Evolutionary conservation across 2,329 filamentous ascomycete genomes (phyloP).

Genomic region (Phoma sp.): DNA sequence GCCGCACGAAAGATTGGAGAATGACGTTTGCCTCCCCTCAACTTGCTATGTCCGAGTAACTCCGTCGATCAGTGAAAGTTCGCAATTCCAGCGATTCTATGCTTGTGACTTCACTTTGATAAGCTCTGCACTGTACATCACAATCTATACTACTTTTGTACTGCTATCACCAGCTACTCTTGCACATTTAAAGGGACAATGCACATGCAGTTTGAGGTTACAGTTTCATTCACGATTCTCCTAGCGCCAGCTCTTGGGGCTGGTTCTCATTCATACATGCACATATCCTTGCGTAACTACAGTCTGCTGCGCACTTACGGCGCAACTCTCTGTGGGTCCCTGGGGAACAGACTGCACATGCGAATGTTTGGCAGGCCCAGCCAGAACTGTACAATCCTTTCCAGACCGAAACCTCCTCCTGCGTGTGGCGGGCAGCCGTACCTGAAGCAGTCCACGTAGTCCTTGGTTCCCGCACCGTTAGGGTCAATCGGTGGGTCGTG

Average conservation of each 20-base stretch:
- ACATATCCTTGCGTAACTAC: neutral
- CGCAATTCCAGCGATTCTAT: neutral
- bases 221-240: neutral
- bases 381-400: slow-evolving; percentile 72
- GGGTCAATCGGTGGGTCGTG: slow-evolving; percentile 65
- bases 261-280: neutral
- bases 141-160: too few relatives aligned
- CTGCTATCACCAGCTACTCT: too few relatives aligned
- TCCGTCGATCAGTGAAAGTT: neutral
- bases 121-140: neutral
- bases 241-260: slow-evolving; percentile 1
- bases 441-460: slow-evolving; percentile 69
- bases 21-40: slow-evolving; percentile 11
- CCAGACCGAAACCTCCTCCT: slow-evolving; percentile 69
- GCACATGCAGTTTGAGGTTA: neutral
- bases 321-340: slow-evolving; percentile 64
- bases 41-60: slow-evolving; percentile 1
- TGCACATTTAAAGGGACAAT: too few relatives aligned
- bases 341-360: slow-evolving; percentile 67
- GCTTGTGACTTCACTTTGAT: neutral
- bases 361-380: slow-evolving; percentile 69
- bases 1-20: neutral
- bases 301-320: slow-evolving; percentile 42
- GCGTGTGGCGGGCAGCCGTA: slow-evolving; percentile 70
- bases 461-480: slow-evolving; percentile 63